Evolutionary conservation across 139 green algal species (phyloP), one percentile per base, ranked within the genome.

Genomic region (Coelastrella sp.): DNA sequence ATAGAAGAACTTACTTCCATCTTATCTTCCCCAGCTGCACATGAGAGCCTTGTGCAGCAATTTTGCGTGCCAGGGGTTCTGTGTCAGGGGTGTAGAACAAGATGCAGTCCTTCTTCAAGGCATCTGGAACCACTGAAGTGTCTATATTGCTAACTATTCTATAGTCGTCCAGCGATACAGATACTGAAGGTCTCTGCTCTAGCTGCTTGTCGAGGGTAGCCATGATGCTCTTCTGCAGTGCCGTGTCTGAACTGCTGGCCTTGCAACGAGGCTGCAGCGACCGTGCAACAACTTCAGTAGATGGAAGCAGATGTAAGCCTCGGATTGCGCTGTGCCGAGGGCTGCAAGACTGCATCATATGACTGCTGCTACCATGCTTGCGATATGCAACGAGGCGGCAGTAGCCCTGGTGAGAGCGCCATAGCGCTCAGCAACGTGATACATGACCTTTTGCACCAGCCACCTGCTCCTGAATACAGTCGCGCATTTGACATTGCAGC

Each of bases 11-110:
- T 93, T 87, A 97, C 95, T 94, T 95, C 98, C 98, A 99, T 27
- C 88, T 92, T 49, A 99, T 98, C 65, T 96, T 93, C 1, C 95
- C 95, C 27, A 99, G 94, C 82, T 97, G 92, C 7, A 99, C 95
- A 76, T 91, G 90, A 14, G 88, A 63, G 10, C 91, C 87, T 92
- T 96, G 73, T n/a, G 85, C 89, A 9, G 95, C 95, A 14, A 99
- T 95, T 84, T 96, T 96, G 8, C 92, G 66, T 0, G 98, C 98
- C 61, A 99, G 93, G 7, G 93, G 78, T 88, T 97, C 95, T 25
- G 91, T 97, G 49, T 99, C 96, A 1, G 95, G 95, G 63, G 94
- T 96, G 90, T 99, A 98, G 80, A 99, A 99, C 11, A 99, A 93
- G 14, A 99, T 80, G 88, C 96, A 99, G 73, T 98, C 94, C 87